A percentile compares a stretch with the other conserved stretches of the same genome.
phyloP scores from a whole-genome alignment of 768 basidiomycete species.

The Rhodotorula kratochvilovae region DNA sequence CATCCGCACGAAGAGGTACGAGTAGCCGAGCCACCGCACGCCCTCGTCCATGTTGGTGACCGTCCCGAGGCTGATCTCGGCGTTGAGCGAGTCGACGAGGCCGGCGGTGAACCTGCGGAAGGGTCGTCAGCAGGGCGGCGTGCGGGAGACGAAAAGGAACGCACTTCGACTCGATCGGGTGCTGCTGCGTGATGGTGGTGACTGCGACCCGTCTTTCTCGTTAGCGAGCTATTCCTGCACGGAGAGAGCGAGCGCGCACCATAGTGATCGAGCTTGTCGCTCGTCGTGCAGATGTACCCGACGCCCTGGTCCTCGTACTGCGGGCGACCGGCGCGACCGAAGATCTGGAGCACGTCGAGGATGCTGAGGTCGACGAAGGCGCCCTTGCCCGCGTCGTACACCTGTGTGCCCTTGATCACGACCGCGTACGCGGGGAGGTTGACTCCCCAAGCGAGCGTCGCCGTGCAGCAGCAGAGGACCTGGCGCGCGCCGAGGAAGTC shows the following conservation, averaged over 20 bases:
- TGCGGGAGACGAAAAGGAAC: conserved; percentile 35
- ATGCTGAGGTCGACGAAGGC: conserved; percentile 87
- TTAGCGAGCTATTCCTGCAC: too few relatives aligned
- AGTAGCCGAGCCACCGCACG: conserved; percentile 92
- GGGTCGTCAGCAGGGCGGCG: too few relatives aligned
- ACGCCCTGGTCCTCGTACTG: conserved; percentile 76
- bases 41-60: conserved; percentile 81
- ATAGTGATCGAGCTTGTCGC: conserved; percentile 77
- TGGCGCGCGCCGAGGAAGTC: conserved; percentile 46
- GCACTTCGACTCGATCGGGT: conserved; percentile 93
- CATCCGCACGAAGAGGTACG: conserved; percentile 94
- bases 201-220: not conserved
- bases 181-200: conserved; percentile 52
- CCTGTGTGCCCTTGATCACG: conserved; percentile 77
- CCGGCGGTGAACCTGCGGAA: conserved; percentile 65
- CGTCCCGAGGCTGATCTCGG: conserved; percentile 89
- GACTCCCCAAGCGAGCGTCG: conserved; percentile 98
- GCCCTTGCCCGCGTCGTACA: conserved; percentile 87
- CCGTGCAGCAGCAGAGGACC: conserved; percentile 98
- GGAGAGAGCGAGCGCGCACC: too few relatives aligned
- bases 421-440: conserved; percentile 95
- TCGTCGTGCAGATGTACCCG: conserved; percentile 91
- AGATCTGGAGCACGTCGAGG: conserved; percentile 89
- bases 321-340: conserved; percentile 80
- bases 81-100: conserved; percentile 85